phyloP scores from a whole-genome alignment of 1,284 basidiomycete genomes.

The Sanguinoderma infundibulare region DNA sequence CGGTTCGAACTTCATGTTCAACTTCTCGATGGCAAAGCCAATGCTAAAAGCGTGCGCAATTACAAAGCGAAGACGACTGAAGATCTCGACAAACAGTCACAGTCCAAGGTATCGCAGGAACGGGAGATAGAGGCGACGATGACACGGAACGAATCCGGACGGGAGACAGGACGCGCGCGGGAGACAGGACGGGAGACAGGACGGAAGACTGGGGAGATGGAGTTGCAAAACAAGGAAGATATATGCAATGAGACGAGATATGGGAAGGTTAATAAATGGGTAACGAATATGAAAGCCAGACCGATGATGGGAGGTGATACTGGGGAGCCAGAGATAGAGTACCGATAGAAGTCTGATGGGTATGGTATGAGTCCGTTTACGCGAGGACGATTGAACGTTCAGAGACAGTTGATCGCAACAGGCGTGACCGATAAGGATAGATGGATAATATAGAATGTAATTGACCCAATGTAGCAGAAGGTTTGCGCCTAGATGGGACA shows the following conservation, averaged over 20 bases:
- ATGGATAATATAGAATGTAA: constrained; percentile 15
- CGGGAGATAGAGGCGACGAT: not conserved
- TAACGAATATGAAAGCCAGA: not conserved
- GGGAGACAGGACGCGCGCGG: not conserved
- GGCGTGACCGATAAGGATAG: constrained; percentile 23
- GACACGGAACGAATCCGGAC: not conserved
- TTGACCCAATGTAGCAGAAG: not conserved
- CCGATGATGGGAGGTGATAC: not conserved
- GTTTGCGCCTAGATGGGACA: not conserved
- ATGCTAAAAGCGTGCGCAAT: constrained; percentile 2
- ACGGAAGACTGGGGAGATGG: not conserved
- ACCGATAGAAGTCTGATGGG: too few relatives aligned
- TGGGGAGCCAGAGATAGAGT: not conserved
- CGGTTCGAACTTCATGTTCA: not conserved
- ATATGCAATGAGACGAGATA: not conserved
- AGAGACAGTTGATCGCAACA: constrained; percentile 14
- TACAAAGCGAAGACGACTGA: constrained; percentile 12
- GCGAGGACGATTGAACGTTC: constrained; percentile 4
- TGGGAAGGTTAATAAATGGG: not conserved
- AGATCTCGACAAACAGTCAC: constrained; percentile 3
- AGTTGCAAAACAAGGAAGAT: not conserved
- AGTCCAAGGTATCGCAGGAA: not conserved
- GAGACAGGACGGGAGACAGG: not conserved
- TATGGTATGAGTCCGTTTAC: constrained; percentile 21
- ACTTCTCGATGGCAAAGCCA: not conserved